Percentiles rank a stretch among this genome's conserved stretches.
Evolutionary conservation across 2,329 filamentous ascomycete species (phyloP).

Genomic region (Teratosphaeria zuluensis): DNA sequence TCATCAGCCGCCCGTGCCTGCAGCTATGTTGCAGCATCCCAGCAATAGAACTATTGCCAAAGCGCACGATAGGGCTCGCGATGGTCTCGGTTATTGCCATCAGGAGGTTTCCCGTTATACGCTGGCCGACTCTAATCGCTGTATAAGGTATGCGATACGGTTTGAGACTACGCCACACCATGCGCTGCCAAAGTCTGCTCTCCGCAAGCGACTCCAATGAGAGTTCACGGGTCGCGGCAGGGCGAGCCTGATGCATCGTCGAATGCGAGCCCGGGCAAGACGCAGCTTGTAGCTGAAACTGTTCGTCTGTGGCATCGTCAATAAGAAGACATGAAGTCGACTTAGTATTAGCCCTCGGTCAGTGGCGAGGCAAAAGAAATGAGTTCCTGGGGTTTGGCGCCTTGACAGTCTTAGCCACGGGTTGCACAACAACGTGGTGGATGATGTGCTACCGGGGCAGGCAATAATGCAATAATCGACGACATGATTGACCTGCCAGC

Average conservation of each 20-base stretch:
- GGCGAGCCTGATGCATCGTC: background rate
- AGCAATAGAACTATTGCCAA: background rate
- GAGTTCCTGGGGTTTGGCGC: background rate
- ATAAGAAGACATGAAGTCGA: background rate
- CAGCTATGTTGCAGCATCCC: background rate
- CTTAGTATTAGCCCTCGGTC: background rate
- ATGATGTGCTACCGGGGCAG: background rate
- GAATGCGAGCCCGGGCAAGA: background rate
- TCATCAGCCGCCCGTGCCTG: background rate
- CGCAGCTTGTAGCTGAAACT: background rate
- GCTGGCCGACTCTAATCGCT: background rate
- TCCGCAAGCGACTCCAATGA: background rate
- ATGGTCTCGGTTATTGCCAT: background rate
- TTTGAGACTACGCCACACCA: background rate
- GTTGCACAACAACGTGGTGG: background rate
- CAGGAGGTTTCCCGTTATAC: too few species aligned
- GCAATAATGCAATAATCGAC: too few species aligned
- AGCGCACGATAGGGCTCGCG: too few species aligned
- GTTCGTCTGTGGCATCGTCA: background rate
- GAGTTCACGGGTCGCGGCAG: background rate
- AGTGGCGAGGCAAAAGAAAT: background rate
- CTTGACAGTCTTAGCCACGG: background rate
- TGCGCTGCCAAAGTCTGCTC: background rate
- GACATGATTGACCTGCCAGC: background rate
- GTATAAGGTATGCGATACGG: background rate